Evolutionary conservation across 495 filamentous ascomycete species (phyloP).

Genomic region (Viridothelium virens): DNA sequence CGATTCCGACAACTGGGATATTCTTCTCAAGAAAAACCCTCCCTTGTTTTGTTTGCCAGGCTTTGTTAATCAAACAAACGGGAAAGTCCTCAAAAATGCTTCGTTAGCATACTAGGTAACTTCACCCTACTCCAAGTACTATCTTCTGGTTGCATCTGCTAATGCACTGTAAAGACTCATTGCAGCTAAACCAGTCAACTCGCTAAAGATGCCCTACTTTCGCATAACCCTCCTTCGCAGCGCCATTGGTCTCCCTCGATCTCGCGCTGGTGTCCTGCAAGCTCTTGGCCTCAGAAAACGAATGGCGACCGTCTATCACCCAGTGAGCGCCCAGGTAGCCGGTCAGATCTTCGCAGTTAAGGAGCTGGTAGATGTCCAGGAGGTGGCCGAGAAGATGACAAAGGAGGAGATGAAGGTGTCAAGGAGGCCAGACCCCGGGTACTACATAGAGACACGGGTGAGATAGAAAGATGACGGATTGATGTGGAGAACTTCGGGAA

Average conservation of each 20-base stretch:
- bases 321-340: constrained; percentile 71
- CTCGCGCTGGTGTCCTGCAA: constrained; percentile 72
- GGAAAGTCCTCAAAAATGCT: neutral
- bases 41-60: too few species aligned
- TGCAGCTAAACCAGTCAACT: neutral
- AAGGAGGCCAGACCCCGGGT: constrained; percentile 75
- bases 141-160: neutral
- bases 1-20: neutral
- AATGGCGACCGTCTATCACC: constrained; percentile 84
- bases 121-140: neutral
- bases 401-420: constrained; percentile 64
- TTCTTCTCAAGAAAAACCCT: neutral
- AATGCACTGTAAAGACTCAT: neutral
- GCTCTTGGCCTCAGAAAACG: constrained; percentile 86
- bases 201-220: constrained; percentile 72
- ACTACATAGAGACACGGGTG: constrained; percentile 62
- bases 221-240: constrained; percentile 89
- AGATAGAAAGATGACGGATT: neutral
- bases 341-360: constrained; percentile 98
- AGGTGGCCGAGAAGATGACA: constrained; percentile 65
- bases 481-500: neutral
- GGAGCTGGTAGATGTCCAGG: constrained; percentile 79
- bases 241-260: constrained; percentile 81
- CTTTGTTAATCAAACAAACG: neutral
- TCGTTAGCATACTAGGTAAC: neutral